Evolutionary conservation across 2,329 filamentous ascomycete species (phyloP).

Genomic region (Helminthosporium solani): DNA sequence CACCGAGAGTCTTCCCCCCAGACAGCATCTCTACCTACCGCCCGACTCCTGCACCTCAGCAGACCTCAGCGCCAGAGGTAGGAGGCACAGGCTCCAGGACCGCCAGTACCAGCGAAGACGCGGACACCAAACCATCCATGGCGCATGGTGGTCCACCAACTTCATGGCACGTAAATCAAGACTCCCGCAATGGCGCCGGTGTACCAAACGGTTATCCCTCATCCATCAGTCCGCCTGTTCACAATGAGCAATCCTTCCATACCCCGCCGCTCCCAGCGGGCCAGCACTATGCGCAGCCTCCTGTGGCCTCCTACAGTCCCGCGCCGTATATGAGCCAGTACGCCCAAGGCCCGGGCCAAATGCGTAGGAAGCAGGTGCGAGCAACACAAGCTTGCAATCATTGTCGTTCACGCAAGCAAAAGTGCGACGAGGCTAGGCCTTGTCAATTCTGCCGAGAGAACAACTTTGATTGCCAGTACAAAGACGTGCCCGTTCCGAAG

Average conservation of each 20-base stretch:
- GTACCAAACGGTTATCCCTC: conserved; percentile 36
- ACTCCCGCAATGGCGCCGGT: conserved; percentile 36
- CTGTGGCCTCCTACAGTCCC: conserved; percentile 23
- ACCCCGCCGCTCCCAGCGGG: conserved; percentile 27
- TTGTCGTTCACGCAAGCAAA: conserved; percentile 45
- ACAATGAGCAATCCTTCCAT: conserved; percentile 34
- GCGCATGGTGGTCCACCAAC: conserved; percentile 38
- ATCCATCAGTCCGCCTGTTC: conserved; percentile 32
- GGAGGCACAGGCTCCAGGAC: conserved; percentile 21
- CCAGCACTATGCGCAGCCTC: conserved; percentile 34
- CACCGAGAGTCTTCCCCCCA: conserved; percentile 28
- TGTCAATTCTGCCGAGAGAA: conserved; percentile 76
- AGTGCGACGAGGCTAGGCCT: conserved; percentile 44
- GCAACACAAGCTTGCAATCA: conserved; percentile 65
- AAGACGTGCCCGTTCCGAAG: conserved; percentile 90
- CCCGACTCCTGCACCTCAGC: conserved; percentile 34
- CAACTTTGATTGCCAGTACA: conserved; percentile 79
- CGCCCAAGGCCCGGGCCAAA: conserved; percentile 16
- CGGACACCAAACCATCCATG: conserved; percentile 36
- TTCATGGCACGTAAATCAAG: conserved; percentile 34
- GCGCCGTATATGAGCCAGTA: conserved; percentile 35
- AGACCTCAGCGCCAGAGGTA: conserved; percentile 23
- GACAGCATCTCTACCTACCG: conserved; percentile 37
- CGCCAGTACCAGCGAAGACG: conserved; percentile 28
- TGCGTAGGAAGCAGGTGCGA: conserved; percentile 40